Evolutionary conservation across 2,329 filamentous ascomycete species (phyloP).

Genomic region (Fusarium nisikadoi): DNA sequence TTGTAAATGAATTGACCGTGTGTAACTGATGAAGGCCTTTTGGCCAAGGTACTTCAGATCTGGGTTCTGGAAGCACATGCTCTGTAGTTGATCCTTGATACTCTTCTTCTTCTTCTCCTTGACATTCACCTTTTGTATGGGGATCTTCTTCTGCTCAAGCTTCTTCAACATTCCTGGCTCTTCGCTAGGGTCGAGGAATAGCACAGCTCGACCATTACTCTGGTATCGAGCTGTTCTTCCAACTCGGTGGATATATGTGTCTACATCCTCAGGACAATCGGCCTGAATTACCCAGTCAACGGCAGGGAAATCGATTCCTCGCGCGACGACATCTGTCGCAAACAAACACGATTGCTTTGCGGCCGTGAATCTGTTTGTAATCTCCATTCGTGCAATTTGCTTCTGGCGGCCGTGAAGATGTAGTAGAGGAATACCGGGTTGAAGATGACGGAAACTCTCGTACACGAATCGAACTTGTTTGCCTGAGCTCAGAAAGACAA

Average conservation of each 20-base stretch:
- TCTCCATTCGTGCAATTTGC: slow-evolving; percentile 86
- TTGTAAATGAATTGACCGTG: slow-evolving; percentile 85
- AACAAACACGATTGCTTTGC: slow-evolving; percentile 90
- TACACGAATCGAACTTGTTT: slow-evolving; percentile 98
- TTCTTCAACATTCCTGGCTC: slow-evolving; percentile 90
- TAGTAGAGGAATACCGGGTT: slow-evolving; percentile 91
- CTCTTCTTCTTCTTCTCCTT: slow-evolving; percentile 89
- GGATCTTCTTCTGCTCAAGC: slow-evolving; percentile 89
- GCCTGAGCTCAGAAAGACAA: slow-evolving; percentile 93
- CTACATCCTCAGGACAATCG: slow-evolving; percentile 96
- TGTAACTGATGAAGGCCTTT: slow-evolving; percentile 94
- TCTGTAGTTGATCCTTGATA: slow-evolving; percentile 86
- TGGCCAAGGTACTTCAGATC: slow-evolving; percentile 95
- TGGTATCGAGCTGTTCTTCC: slow-evolving; percentile 95
- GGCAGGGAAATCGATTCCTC: slow-evolving; percentile 93
- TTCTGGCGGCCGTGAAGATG: slow-evolving; percentile 96
- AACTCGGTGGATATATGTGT: slow-evolving; percentile 97
- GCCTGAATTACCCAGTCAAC: slow-evolving; percentile 99
- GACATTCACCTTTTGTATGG: slow-evolving; percentile 86
- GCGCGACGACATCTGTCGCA: slow-evolving; percentile 92
- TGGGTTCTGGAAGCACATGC: slow-evolving; percentile 94
- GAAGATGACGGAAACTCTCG: slow-evolving; percentile 90
- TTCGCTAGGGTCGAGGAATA: slow-evolving; percentile 93
- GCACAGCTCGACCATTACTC: slow-evolving; percentile 83
- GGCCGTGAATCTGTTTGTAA: slow-evolving; percentile 83